Evolutionary conservation across 495 filamentous ascomycete species (phyloP), one percentile per base, ranked within the genome.

Genomic region (Hypomontagnella monticulosa): DNA sequence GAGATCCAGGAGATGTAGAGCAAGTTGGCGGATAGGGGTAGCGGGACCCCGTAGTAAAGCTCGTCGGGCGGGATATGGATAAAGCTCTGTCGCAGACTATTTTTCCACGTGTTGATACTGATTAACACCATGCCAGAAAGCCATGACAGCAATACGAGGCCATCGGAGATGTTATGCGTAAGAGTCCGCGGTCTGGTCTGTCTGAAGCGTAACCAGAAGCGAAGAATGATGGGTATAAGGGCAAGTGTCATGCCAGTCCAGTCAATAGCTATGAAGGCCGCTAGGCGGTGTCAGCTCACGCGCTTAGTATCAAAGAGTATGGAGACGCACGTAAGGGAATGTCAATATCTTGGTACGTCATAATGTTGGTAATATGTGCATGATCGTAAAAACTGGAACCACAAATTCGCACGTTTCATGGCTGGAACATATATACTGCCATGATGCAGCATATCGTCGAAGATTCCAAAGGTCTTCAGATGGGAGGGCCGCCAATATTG

Each of bases 1-100:
- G 49, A 53, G 33, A 53, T 40, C 49, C 49, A 53, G 12, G 49
- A 53, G 16, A 53, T 34, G 49, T 53, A 53, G 34, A 53, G 49
- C 18, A 53, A 34, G 18, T 53, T 3, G 49, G 33, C 49, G 34
- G 49, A 53, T 27, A 53, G 3, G 12, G 27, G 20, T 15, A 11
- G 18, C 3, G 49, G 49, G 3, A 53, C 49, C 0, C 49, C 49
- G 49, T 53, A 53, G 11, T 40, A 53, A 18, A 53, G 49, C 33
- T 40, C 49, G 10, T 20, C 33, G 1, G 49, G 33, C 19, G 49
- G 34, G 15, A 40, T 14, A 18, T 40, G 19, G 16, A 53, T 12
- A 12, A 38, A 53, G 11, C 12, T 16, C 34, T 53, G 49, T 4
- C 49, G 49, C 20, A 53, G 49, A 6, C 16, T 53, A 8, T 53